Base-by-base conservation (phyloP, 495 filamentous ascomycete species). In the Hyaloscypha bicolor region DNA sequence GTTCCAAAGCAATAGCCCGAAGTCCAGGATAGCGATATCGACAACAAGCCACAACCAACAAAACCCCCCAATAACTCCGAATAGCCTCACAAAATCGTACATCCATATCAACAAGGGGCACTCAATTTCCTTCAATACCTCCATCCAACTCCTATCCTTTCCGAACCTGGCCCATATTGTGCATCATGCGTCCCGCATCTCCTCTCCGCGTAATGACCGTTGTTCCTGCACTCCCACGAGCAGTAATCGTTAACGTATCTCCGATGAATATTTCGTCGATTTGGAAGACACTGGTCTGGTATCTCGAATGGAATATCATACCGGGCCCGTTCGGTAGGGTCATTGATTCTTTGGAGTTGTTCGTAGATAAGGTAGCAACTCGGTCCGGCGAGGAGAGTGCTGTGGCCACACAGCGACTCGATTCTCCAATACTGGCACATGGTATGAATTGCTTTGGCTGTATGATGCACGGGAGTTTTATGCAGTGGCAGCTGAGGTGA, bases 401-500 rank as follows among this genome's bases (percentile, higher is more conserved):
- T 25, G 69, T 79, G 77, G 0, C 63, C 63, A 63, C 77, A 79
- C 39, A 71, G 73, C 31, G 48, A 67, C 11, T 63, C 65, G 19
- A 76, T 52, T 8, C 12, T 21, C 37, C 63, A 66, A 70, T 76
- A 79, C 9, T 67, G 25, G 56, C 77, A 79, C 77, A 79, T 79
- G 14, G 9, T 30, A 57, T 37, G n/a, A 39, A 35, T 21, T 19
- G 48, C 8, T 16, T 14, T 56, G 0, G 45, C 29, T 5, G 42
- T 48, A 19, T 48, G 9, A 48, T 48, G 42, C 11, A 14, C 0
- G 42, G 9, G 42, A 14, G 9, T 19, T 48, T 48, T 48, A 12
- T 48, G 42, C 42, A 11, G 9, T 48, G 16, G 42, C 9, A 48
- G 42, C 16, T 48, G 16, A 19, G 3, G 42, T 48, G 42, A 48